phyloP scores from a whole-genome alignment of 192 early-diverging fungal species.

The Backusella psychrophila region DNA sequence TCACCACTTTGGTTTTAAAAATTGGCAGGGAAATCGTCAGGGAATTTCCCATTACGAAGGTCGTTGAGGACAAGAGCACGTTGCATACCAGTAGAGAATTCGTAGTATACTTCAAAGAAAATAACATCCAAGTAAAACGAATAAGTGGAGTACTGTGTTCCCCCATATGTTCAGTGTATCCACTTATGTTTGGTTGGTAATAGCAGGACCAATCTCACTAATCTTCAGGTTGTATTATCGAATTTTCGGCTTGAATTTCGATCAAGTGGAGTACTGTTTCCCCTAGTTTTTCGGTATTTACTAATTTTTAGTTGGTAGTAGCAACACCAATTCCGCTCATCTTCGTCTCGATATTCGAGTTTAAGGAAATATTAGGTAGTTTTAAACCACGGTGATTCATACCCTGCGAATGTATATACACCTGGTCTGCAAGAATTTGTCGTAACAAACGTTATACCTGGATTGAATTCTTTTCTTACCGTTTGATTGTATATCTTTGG shows the following conservation, averaged over 20 bases:
- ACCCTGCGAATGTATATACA: constrained; percentile 86
- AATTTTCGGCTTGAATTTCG: background rate
- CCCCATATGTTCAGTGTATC: too few species aligned
- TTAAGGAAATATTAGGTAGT: constrained; percentile 80
- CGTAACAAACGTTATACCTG: constrained; percentile 77
- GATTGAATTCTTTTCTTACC: constrained; percentile 24
- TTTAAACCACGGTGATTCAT: constrained; percentile 92
- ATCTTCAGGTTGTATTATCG: too few species aligned
- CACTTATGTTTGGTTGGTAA: too few species aligned
- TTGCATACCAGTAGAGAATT: constrained; percentile 75
- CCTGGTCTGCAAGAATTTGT: constrained; percentile 90
- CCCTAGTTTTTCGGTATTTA: constrained; percentile 10
- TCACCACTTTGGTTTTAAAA: constrained; percentile 78
- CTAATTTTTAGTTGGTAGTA: constrained; percentile 41
- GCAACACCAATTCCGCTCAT: constrained; percentile 80
- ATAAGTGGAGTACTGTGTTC: too few species aligned
- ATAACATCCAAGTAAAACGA: constrained; percentile 78
- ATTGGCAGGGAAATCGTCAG: constrained; percentile 60
- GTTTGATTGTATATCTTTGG: constrained; percentile 49
- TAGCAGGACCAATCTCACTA: too few species aligned
- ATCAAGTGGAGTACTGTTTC: background rate
- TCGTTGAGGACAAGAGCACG: constrained; percentile 62
- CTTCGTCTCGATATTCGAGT: constrained; percentile 55
- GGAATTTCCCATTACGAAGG: constrained; percentile 65
- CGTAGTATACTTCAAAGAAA: constrained; percentile 77